Base-by-base conservation (phyloP, 768 basidiomycete genomes). In the Dendrothele bispora region DNA sequence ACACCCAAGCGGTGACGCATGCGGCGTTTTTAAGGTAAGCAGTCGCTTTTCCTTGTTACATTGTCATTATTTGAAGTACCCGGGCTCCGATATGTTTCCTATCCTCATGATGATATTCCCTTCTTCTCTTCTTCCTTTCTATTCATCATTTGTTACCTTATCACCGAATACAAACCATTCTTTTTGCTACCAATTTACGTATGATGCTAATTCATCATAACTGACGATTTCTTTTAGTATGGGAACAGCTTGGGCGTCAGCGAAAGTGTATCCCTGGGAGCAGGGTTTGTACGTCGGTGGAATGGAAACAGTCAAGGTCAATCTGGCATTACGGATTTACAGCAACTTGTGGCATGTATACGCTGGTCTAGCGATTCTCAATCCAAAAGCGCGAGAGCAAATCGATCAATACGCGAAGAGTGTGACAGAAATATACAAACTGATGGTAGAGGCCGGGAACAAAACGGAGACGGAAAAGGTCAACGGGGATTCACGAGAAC, bases 271-370 rank as follows among this genome's bases (percentile, higher is more conserved):
- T 64, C 97, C 97, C 3, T 98, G 97, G 97, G 95, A 98, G 67
- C 82, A 88, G 32, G 90, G 91, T 1, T 83, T 89, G 39, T 98
- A 98, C 67, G 91, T 97, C 25, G 91, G 94, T 20, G 97, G 97
- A 0, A 94, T 99, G 57, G 97, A 99, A 65, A 95, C 92, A 2
- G 93, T 93, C 57, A 99, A 99, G 69, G 94, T 93, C 58, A 99
- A 99, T 74, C 87, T 98, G 66, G 84, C 89, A 53, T 80, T 97
- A 17, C 91, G 97, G 0, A 98, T 99, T 59, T 99, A 98, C 67
- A 80, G 91, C 36, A 97, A 94, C 66, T 88, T 93, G 51, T 99
- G 94, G 94, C 95, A 99, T 68, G 95, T 99, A 61, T 99, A 99
- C 64, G 95, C 95, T 12, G 95, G 97, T 2, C 80, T 99, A n/a